Evolutionary conservation across 257 asterid species (phyloP).

Genomic region (Solanum tarapatanum): DNA sequence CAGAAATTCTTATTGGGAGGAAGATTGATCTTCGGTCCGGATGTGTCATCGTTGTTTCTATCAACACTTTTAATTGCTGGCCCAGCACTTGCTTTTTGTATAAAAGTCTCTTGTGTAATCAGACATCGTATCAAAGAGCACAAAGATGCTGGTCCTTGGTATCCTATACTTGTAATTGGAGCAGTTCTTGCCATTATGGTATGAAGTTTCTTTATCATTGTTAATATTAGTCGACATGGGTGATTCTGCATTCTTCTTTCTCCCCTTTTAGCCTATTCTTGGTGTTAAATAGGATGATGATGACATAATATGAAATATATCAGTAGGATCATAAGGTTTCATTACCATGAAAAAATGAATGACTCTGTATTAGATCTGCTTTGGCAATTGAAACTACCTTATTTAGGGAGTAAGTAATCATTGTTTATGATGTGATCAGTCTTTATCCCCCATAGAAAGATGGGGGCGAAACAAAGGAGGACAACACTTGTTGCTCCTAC

Average conservation of each 20-base stretch:
- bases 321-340: neutral
- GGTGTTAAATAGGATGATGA: neutral
- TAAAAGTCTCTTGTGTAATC: slow-evolving; percentile 30
- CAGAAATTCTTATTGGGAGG: slow-evolving; percentile 90
- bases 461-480: neutral
- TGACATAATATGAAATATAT: neutral
- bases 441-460: neutral
- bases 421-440: neutral
- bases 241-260: neutral
- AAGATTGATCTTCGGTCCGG: slow-evolving; percentile 89
- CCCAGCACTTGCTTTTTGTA: slow-evolving; percentile 60
- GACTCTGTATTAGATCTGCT: neutral
- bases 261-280: neutral
- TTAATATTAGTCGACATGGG: neutral
- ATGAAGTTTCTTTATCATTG: slow-evolving; percentile 5
- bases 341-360: neutral
- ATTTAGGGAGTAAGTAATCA: neutral
- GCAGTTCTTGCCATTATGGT: slow-evolving; percentile 58
- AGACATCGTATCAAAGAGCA: slow-evolving; percentile 19
- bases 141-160: slow-evolving; percentile 43
- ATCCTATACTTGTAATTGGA: slow-evolving; percentile 45
- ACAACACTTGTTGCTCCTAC: neutral
- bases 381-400: neutral
- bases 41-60: slow-evolving; percentile 55
- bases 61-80: slow-evolving; percentile 45